Percentiles rank a stretch among this genome's conserved stretches.
Conservation (phyloP, 331 rosid genomes). For the Ulmus americana region DNA sequence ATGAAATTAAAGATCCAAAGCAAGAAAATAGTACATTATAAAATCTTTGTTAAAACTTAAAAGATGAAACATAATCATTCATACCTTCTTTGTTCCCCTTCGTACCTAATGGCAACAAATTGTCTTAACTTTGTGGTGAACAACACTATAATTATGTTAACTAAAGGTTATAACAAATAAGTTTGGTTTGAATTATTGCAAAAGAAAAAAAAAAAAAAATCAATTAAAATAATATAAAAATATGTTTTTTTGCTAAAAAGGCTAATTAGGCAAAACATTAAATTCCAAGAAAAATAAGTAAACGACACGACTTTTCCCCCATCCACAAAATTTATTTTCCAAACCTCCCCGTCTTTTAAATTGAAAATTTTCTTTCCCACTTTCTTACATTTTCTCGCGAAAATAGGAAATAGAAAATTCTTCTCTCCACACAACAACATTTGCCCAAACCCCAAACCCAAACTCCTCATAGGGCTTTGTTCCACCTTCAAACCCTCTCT, state of each 20-base stretch:
- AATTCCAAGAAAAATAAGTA: not conserved
- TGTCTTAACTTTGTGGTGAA: constrained; percentile 11
- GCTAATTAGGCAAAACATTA: not conserved
- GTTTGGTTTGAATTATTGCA: constrained; percentile 17
- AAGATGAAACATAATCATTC: constrained; percentile 9
- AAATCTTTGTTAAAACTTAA: not conserved
- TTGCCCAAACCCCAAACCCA: constrained; percentile 46
- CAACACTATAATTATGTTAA: constrained; percentile 14
- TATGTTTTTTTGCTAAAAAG: not conserved
- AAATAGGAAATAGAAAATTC: constrained; percentile 4
- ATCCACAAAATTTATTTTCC: not conserved
- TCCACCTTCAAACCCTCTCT: constrained; percentile 26
- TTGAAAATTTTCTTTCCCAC: constrained; percentile 23
- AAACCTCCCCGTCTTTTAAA: not conserved
- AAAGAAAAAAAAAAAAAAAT: not conserved
- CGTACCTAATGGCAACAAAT: not conserved
- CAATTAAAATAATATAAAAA: not conserved
- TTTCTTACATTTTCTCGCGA: constrained; percentile 24
- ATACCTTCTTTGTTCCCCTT: not conserved
- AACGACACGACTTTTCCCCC: not conserved
- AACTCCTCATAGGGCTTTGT: constrained; percentile 62
- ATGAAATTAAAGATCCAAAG: not conserved
- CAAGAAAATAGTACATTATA: not conserved
- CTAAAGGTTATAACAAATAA: constrained; percentile 11
- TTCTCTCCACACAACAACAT: constrained; percentile 31